Percentiles rank a stretch among this genome's conserved stretches.
phyloP scores from a whole-genome alignment of 305 asterid species.

The Fraxinus angustifolia region DNA sequence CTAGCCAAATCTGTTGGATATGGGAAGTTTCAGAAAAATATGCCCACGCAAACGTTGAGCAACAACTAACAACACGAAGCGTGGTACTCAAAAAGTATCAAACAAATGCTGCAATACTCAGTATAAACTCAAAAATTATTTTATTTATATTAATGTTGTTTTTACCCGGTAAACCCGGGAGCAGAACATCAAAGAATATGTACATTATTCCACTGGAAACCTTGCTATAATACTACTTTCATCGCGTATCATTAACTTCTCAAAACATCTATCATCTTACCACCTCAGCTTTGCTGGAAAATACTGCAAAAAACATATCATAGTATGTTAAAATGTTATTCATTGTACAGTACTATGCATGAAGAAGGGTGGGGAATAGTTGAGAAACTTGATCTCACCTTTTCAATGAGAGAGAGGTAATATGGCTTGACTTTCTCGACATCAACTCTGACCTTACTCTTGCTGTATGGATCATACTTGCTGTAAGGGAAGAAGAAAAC shows the following conservation, averaged over 20 bases:
- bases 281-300: conserved; percentile 43
- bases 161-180: background rate
- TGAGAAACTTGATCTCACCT: conserved; percentile 21
- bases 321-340: background rate
- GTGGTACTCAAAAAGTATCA: background rate
- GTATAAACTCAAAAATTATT: background rate
- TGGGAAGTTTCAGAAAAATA: background rate
- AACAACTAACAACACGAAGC: background rate
- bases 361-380: background rate
- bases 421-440: conserved; percentile 40
- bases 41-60: background rate
- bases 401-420: conserved; percentile 34
- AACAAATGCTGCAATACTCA: background rate
- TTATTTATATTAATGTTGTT: background rate
- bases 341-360: background rate
- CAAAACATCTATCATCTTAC: conserved; percentile 24
- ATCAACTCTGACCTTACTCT: conserved; percentile 35
- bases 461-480: conserved; percentile 48
- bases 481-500: conserved; percentile 9
- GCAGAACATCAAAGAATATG: background rate
- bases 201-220: background rate
- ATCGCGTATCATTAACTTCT: background rate
- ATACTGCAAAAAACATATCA: conserved; percentile 30
- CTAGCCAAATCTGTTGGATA: background rate
- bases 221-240: background rate